Evolutionary conservation across 108 stramenopile species (phyloP).

Genomic region (Ochromonas danica): DNA sequence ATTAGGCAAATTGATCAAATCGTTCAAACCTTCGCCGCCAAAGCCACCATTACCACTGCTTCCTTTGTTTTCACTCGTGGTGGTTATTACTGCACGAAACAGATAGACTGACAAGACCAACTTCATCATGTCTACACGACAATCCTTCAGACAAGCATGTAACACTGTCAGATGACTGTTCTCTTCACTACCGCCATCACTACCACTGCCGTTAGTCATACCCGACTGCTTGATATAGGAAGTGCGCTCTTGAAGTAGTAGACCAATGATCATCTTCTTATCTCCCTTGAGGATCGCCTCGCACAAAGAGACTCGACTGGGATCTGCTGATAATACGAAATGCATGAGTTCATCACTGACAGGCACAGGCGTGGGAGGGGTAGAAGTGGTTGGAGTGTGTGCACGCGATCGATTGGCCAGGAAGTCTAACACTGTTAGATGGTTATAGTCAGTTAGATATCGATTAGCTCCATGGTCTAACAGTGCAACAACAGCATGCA

Average conservation of each 20-base stretch:
- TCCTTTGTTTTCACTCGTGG: too few species aligned
- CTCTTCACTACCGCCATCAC: not conserved
- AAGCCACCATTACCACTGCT: too few species aligned
- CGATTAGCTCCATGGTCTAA: conserved; percentile 7
- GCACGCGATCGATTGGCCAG: too few species aligned
- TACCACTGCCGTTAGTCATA: not conserved
- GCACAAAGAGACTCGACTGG: not conserved
- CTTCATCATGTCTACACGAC: not conserved
- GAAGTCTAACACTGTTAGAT: not conserved
- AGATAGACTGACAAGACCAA: too few species aligned
- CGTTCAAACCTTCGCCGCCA: too few species aligned
- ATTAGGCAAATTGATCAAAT: not conserved
- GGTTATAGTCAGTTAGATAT: not conserved
- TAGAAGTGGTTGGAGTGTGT: too few species aligned
- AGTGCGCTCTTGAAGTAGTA: not conserved
- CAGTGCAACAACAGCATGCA: not conserved
- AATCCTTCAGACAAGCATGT: not conserved
- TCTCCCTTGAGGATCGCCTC: not conserved
- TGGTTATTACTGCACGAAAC: too few species aligned
- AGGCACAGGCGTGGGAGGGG: too few species aligned
- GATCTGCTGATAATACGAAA: not conserved
- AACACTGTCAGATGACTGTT: not conserved
- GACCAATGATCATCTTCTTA: not conserved
- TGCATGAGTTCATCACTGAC: too few species aligned
- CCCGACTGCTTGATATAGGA: not conserved